These are phyloP conservation scores for Xylariaceae sp. DNA, from an alignment of 2,329 filamentous ascomycete genomes.

Conservation along the genomic window DNA sequence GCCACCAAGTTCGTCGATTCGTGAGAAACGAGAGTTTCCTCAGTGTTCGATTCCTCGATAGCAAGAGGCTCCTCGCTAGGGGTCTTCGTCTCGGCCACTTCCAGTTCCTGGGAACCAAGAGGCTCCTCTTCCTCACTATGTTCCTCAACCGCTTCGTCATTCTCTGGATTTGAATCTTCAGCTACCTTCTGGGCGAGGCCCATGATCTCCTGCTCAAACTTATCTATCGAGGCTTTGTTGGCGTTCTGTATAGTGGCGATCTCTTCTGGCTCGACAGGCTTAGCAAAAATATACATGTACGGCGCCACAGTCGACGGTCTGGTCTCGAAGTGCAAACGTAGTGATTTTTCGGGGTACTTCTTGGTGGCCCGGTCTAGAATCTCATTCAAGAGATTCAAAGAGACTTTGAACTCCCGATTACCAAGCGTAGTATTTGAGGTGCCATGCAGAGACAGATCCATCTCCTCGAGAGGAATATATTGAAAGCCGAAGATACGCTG, in stretches of 20 bases:
- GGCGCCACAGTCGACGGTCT: constrained; percentile 49
- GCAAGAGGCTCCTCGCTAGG: no score
- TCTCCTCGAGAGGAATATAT: constrained; percentile 80
- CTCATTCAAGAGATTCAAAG: constrained; percentile 73
- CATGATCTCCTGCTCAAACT: constrained; percentile 62
- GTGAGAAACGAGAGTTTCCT: constrained; percentile 12
- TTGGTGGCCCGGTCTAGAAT: constrained; percentile 70
- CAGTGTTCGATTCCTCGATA: neutral
- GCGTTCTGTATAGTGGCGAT: constrained; percentile 70
- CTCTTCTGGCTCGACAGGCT: constrained; percentile 71
- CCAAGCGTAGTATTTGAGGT: constrained; percentile 63
- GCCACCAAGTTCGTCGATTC: constrained; percentile 32
- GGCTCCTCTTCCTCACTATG: constrained; percentile 2
- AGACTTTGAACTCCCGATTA: constrained; percentile 80
- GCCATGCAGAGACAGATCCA: constrained; percentile 88
- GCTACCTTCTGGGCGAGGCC: constrained; percentile 25
- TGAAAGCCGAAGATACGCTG: constrained; percentile 96
- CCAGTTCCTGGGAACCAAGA: constrained; percentile 18
- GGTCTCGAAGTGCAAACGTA: constrained; percentile 81
- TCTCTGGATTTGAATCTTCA: constrained; percentile 39
- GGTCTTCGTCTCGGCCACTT: constrained; percentile 13
- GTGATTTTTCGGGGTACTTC: constrained; percentile 69
- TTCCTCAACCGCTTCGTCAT: constrained; percentile 22
- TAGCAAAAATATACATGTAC: constrained; percentile 85
- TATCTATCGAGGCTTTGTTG: constrained; percentile 60